A percentile compares a stretch with the other conserved stretches of the same genome.
Evolutionary conservation across 2,329 filamentous ascomycete species (phyloP).

Genomic region (Aureobasidium musti): DNA sequence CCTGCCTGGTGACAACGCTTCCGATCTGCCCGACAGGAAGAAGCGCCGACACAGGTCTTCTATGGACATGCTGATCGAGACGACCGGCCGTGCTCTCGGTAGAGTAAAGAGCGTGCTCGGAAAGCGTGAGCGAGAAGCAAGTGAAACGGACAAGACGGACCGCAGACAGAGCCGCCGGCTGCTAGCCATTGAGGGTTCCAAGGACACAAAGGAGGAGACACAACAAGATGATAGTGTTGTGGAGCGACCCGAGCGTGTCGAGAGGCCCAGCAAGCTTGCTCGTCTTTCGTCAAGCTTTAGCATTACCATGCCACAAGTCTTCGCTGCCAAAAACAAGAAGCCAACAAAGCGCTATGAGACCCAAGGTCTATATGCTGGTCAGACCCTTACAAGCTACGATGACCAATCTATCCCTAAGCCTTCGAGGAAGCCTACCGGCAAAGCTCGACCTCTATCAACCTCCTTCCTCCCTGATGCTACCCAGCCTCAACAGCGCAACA

Average conservation of each 20-base stretch:
- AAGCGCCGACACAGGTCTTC: constrained; percentile 25
- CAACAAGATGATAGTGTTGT: background rate
- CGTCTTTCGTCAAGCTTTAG: constrained; percentile 28
- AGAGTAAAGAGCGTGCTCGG: constrained; percentile 38
- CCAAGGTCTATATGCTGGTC: constrained; percentile 85
- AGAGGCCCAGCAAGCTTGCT: constrained; percentile 30
- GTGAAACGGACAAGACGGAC: constrained; percentile 38
- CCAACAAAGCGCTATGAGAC: constrained; percentile 73
- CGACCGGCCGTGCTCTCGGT: constrained; percentile 22
- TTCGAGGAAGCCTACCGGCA: constrained; percentile 1
- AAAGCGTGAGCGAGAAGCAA: constrained; percentile 42
- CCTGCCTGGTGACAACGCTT: constrained; percentile 21
- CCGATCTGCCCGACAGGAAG: constrained; percentile 21
- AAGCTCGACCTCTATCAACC: constrained; percentile 14
- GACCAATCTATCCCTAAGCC: constrained; percentile 16
- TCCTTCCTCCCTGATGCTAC: constrained; percentile 31
- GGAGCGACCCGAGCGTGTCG: constrained; percentile 21
- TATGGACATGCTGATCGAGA: constrained; percentile 30
- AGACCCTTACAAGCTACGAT: constrained; percentile 51
- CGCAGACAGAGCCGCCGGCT: constrained; percentile 29
- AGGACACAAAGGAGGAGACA: constrained; percentile 20
- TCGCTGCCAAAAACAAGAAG: constrained; percentile 38
- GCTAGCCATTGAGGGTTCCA: constrained; percentile 1
- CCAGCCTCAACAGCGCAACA: constrained; percentile 63
- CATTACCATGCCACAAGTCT: constrained; percentile 18